Evolutionary conservation across 345 rosid genomes (phyloP), one percentile per base, ranked within the genome.

Genomic region (Eucalyptus coolabah): DNA sequence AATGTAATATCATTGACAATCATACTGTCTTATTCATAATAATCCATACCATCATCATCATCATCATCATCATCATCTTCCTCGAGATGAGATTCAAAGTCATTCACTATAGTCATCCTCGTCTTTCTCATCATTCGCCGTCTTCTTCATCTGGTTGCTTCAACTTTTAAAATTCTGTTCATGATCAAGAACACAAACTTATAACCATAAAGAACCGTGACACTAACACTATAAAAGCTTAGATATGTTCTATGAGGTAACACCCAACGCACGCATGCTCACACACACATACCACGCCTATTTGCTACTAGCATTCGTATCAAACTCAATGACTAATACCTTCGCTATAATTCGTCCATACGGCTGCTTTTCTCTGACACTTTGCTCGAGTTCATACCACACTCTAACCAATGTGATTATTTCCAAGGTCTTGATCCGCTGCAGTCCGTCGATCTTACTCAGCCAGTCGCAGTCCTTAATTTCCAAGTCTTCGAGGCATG

Each of bases 381-480:
- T 32, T 3, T 0, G 24, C 81, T 32, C 4, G 42, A 69, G 81
- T 69, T 32, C 42, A 69, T 9, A 2, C 7, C 2, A 2, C 42
- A 69, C 13, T 17, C 37, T 9, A 18, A 32, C 81, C 6, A 69
- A 5, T 17, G 81, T 69, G 13, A 69, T 26, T 17, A 34, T 13
- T 17, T 69, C 42, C 42, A 69, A 69, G 42, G 42, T 69, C 3
- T 9, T 3, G 12, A 69, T 69, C 24, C 51, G n/a, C 54, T 28
- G 8, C 92, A 89, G 26, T 18, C 88, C 93, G 1, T 17, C 10
- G 34, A 67, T 53, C 86, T 17, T 37, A n/a, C 30, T 37, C n/a
- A n/a, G n/a, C 51, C 67, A 91, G 51, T 12, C 4, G 83, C 95
- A 92, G 18, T 82, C 12, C 85, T 94, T 91, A 12, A 93, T 93